A percentile compares a stretch with the other conserved stretches of the same genome.
Conservation (phyloP, 257 asterid species). For the Solanum sejunctum region DNA sequence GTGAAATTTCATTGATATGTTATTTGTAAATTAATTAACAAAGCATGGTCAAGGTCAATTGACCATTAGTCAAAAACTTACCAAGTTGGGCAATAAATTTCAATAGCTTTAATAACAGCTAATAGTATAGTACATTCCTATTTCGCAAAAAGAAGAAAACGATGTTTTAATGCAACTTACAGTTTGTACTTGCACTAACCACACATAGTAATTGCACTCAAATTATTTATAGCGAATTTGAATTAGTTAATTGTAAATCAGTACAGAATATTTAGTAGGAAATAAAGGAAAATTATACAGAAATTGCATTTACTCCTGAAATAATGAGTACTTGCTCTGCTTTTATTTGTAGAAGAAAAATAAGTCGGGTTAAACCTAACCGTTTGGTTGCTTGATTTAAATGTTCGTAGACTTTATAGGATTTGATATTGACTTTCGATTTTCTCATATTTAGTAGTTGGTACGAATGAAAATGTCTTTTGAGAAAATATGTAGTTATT, state of each 20-base stretch:
- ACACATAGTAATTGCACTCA: background rate
- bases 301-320: background rate
- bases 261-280: background rate
- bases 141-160: background rate
- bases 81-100: background rate
- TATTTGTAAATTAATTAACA: too few species aligned
- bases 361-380: background rate
- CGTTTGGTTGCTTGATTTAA: background rate
- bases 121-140: background rate
- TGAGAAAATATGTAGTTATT: too few species aligned
- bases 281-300: too few species aligned
- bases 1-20: too few species aligned
- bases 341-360: background rate
- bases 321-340: background rate
- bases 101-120: background rate
- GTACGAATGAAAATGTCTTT: too few species aligned
- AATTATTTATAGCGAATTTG: background rate
- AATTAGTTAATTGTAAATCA: background rate
- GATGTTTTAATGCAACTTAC: background rate
- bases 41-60: background rate
- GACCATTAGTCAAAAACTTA: background rate
- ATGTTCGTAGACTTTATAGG: too few species aligned
- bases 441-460: too few species aligned
- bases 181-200: background rate
- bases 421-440: too few species aligned